phyloP scores from a whole-genome alignment of 805 yeast species.

The Kluyveromyces starmeri region DNA sequence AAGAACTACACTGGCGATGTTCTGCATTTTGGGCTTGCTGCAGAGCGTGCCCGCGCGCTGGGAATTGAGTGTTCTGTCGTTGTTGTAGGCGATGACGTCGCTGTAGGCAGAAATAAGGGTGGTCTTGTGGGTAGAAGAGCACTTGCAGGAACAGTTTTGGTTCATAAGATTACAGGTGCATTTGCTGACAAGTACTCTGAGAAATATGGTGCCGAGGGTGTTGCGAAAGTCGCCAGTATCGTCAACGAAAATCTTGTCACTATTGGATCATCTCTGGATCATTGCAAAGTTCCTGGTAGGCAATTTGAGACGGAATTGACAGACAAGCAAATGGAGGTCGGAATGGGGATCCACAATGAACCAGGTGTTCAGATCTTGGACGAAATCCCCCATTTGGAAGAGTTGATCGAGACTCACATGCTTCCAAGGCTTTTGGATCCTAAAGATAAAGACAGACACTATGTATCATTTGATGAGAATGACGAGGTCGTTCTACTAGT shows the following conservation, averaged over 20 bases:
- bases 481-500: conserved; percentile 66
- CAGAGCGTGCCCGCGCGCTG: conserved; percentile 73
- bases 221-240: conserved; percentile 49
- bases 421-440: conserved; percentile 52
- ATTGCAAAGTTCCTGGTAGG: conserved; percentile 84
- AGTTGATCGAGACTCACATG: conserved; percentile 47
- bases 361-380: conserved; percentile 59
- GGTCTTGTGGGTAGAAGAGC: conserved; percentile 93
- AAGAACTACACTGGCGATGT: conserved; percentile 95
- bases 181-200: conserved; percentile 38
- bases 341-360: conserved; percentile 95
- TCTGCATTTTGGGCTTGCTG: conserved; percentile 84
- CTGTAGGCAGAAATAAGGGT: conserved; percentile 85
- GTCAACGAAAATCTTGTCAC: conserved; percentile 67
- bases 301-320: conserved; percentile 45
- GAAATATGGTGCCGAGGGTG: conserved; percentile 41
- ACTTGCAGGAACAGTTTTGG: conserved; percentile 80
- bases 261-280: conserved; percentile 82
- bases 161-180: conserved; percentile 81
- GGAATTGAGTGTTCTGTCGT: conserved; percentile 68
- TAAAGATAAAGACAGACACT: conserved; percentile 68
- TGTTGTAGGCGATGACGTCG: conserved; percentile 84
- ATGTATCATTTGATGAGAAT: conserved; percentile 54
- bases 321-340: conserved; percentile 70
- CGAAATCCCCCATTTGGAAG: conserved; percentile 60